Evolutionary conservation across 148 eudicot species (phyloP).

Genomic region (Chenopodium quinoa): DNA sequence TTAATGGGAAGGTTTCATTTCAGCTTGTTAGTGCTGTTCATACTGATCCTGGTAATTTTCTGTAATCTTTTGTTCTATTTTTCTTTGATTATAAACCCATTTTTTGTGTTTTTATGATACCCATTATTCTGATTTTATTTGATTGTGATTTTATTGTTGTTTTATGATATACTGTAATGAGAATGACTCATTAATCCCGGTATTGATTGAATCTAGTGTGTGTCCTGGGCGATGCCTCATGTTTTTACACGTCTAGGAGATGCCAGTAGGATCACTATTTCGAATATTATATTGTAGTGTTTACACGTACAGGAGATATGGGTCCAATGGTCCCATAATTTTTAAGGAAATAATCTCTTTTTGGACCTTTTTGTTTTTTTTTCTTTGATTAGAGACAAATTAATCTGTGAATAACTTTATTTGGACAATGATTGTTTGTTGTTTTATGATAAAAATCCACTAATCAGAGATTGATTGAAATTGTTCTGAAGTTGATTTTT

Average conservation of each 20-base stretch:
- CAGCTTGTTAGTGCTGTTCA: constrained; percentile 16
- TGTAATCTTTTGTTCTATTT: neutral
- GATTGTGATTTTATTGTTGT: neutral
- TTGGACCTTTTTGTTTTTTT: too few species aligned
- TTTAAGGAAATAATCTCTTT: too few species aligned
- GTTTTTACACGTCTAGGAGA: too few species aligned
- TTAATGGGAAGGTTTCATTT: constrained; percentile 1
- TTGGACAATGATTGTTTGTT: neutral
- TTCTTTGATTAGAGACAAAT: neutral
- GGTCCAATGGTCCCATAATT: too few species aligned
- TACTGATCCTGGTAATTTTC: neutral
- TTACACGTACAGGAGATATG: neutral
- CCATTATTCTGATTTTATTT: too few species aligned
- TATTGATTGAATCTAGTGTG: too few species aligned
- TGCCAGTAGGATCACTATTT: too few species aligned
- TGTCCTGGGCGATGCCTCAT: too few species aligned
- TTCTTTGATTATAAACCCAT: neutral
- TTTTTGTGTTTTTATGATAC: neutral
- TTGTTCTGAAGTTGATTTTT: neutral
- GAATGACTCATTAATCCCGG: too few species aligned
- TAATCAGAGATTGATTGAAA: neutral
- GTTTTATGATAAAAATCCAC: neutral
- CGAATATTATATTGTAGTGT: neutral
- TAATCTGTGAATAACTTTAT: neutral
- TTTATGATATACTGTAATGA: neutral